These are phyloP conservation scores for Cytidiella melzeri DNA, from an alignment of 768 basidiomycete species.

Conservation along the genomic window DNA sequence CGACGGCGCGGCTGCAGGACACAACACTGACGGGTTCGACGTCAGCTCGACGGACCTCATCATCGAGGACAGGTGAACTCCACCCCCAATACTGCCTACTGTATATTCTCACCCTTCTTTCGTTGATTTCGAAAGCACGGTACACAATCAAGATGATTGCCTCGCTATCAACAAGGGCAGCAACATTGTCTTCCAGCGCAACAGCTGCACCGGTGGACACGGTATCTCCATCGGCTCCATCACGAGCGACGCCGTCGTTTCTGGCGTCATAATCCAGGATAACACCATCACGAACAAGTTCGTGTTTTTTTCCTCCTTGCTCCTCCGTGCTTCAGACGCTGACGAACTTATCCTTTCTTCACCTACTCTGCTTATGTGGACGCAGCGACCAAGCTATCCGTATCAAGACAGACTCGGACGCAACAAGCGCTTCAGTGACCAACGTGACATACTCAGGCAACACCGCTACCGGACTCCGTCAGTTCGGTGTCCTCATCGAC, in stretches of 20 bases:
- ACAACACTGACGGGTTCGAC: conserved; percentile 29
- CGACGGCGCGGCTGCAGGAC: conserved; percentile 42
- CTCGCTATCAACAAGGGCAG: conserved; percentile 43
- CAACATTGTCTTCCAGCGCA: conserved; percentile 34
- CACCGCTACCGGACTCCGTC: conserved; percentile 39
- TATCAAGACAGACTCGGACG: conserved; percentile 48
- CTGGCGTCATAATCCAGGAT: conserved; percentile 38
- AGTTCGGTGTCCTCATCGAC: conserved; percentile 56
- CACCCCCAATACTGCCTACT: background rate
- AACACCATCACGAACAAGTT: conserved; percentile 56
- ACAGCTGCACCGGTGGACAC: conserved; percentile 54
- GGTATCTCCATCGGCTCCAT: conserved; percentile 65
- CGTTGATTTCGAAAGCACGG: conserved; percentile 5
- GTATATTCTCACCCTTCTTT: background rate
- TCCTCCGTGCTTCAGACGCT: background rate
- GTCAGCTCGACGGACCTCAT: conserved; percentile 21
- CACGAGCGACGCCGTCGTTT: conserved; percentile 38
- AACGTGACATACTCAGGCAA: conserved; percentile 50
- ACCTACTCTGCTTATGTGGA: too few species aligned
- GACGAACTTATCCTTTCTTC: background rate
- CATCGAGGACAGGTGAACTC: conserved; percentile 21
- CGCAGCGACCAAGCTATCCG: conserved; percentile 51
- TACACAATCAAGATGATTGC: conserved; percentile 46
- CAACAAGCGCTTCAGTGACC: conserved; percentile 41
- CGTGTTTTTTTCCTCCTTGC: conserved; percentile 1